Base-by-base conservation (phyloP, 345 rosid genomes). In the Corymbia maculata region DNA sequence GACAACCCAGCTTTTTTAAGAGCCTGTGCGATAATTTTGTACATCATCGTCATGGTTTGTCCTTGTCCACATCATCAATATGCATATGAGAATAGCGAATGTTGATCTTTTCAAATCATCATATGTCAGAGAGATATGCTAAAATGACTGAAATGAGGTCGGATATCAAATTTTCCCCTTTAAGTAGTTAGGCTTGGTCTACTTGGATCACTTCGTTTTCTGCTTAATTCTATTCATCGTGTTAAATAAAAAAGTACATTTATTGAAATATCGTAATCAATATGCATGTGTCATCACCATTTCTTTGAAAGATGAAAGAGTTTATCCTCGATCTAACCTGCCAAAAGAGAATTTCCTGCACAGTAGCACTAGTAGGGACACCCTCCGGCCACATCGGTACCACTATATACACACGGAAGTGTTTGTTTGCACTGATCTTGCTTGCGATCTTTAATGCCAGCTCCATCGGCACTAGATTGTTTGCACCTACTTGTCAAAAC, bases 331-430 rank as follows among this genome's bases (percentile, higher is more conserved):
- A 30, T 88, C 88, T 84, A 30, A 94, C 98, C 95, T 94, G 96
- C 96, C 96, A 94, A 89, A 88, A 95, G 53, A 95, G 90, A 90
- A 95, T 95, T 90, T 95, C 98, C 89, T 95, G 96, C 87, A 94
- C 92, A 3, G 95, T 55, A 82, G 94, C 89, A 90, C 94, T 94
- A 9, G 87, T 88, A 24, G 97, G 95, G 26, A 87, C 90, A 53
- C 96, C 98, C 90, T 95, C 95, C 52, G 94, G 96, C 95, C 95
- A 95, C 96, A 94, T 92, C 2, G 96, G 96, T 68, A 95, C 92
- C 86, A 94, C 93, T 59, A 94, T 45, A 89, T 95, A 95, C 44
- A 93, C 97, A 0, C 94, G 87, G 82, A 95, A 95, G 15, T 87
- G 94, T 91, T 95, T 93, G 32, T 93, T 90, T 66, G 92, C 93